Evolutionary conservation across 805 yeast species (phyloP), one percentile per base, ranked within the genome.

Genomic region (Starmera quercuum): DNA sequence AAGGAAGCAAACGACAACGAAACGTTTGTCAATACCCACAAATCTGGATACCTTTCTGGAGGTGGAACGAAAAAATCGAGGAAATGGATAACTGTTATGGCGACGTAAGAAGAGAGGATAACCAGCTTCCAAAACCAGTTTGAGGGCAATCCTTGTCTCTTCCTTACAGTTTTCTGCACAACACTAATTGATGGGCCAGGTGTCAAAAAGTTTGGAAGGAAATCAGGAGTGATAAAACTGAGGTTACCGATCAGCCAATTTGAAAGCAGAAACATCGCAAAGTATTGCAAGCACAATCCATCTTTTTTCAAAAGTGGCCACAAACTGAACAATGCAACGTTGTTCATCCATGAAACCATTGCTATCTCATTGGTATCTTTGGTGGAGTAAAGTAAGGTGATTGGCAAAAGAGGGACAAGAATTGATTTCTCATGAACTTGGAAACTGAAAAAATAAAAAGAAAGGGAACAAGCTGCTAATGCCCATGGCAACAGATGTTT

Each of bases 381-480:
- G 7, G 69, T 62, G 3, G 65, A 58, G 40, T 61, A 63, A 7
- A 88, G 58, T 35, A 92, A 61, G 0, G 92, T 75, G 9, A 86
- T 73, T 5, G 97, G 97, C 46, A 92, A 53, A 43, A 92, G 66
- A 1, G 98, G 97, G 3, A 92, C 71, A 38, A 92, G 61, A 12
- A 92, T 88, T 0, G 92, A 74, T 59, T 92, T 92, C 59, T 92
- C 97, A 54, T 92, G 98, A 5, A 92, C 97, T 55, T 90, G 97
- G 64, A 86, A 92, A 21, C 95, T 81, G 54, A 92, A 92, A 34
- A 92, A 64, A 55, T 69, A 92, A 52, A 92, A 92, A 0, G 94
- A 80, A 78, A 92, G 71, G 0, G 98, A 77, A 37, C 90, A 77
- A 0, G 85, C 78, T 1, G 87, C 75, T 33, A 92, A 70, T 1